These are phyloP conservation scores for Metschnikowia kofuensis DNA, from an alignment of 805 yeast genomes.

Conservation along the genomic window DNA sequence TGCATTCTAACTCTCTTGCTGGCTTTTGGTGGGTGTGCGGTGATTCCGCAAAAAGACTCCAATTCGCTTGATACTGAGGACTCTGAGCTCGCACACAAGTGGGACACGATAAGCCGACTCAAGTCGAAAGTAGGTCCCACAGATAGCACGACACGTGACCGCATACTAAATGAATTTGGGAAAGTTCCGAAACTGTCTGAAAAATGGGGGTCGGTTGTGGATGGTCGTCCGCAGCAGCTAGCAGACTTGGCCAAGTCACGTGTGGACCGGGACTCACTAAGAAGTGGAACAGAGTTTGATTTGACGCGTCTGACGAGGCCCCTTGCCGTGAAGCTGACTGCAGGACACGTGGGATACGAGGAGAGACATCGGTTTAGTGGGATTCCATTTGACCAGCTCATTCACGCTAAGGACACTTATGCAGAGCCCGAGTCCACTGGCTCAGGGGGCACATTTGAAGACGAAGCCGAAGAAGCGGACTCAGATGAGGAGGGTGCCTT, in stretches of 20 bases:
- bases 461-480: not conserved
- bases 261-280: not conserved
- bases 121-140: conserved; percentile 2
- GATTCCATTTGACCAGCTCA: conserved; percentile 7
- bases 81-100: conserved; percentile 2
- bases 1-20: conserved; percentile 6
- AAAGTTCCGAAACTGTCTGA: not conserved
- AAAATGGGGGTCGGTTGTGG: conserved; percentile 1
- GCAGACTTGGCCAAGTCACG: not conserved
- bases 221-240: not conserved
- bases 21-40: conserved; percentile 1
- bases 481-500: not conserved
- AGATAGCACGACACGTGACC: conserved; percentile 3
- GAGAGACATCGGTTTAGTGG: conserved; percentile 9
- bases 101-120: conserved; percentile 8
- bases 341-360: conserved; percentile 10
- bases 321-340: conserved; percentile 3
- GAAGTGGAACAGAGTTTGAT: conserved; percentile 1
- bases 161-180: not conserved
- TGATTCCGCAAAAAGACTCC: not conserved
- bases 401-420: not conserved
- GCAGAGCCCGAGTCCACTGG: not conserved
- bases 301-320: conserved; percentile 10
- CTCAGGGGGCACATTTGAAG: not conserved
- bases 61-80: not conserved